Percentiles rank a stretch among this genome's conserved stretches.
phyloP scores from a whole-genome alignment of 2,329 filamentous ascomycete species.

The Myrmaecium sp. region DNA sequence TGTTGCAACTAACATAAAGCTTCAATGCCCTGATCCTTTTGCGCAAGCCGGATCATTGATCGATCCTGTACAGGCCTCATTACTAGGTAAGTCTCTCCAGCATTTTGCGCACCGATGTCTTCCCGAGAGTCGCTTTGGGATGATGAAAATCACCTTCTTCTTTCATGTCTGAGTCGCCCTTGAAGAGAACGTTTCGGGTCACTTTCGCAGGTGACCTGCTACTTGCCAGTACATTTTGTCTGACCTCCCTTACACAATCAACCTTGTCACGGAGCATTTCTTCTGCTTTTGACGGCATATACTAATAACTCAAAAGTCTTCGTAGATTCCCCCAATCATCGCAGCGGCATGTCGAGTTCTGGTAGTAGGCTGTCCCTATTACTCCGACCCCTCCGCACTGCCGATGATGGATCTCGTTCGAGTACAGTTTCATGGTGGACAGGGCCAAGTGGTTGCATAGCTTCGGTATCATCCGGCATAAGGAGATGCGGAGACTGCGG shows the following conservation, averaged over 20 bases:
- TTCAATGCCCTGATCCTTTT: too few relatives aligned
- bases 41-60: too few relatives aligned
- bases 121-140: too few relatives aligned
- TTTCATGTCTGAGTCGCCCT: conserved; percentile 69
- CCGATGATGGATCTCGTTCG: too few relatives aligned
- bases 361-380: too few relatives aligned
- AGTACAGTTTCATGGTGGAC: background rate
- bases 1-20: too few relatives aligned
- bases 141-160: conserved; percentile 66
- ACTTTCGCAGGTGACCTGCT: conserved; percentile 45
- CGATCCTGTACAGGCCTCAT: too few relatives aligned
- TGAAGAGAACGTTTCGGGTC: conserved; percentile 53
- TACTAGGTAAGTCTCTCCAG: too few relatives aligned
- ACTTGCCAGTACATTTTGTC: conserved; percentile 72
- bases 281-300: background rate
- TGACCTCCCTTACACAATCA: conserved; percentile 28
- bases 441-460: background rate
- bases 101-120: too few relatives aligned
- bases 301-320: conserved; percentile 1
- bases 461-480: background rate
- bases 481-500: background rate
- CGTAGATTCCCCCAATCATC: background rate
- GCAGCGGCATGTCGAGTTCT: too few relatives aligned
- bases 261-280: conserved; percentile 1
- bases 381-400: too few relatives aligned